These are phyloP conservation scores for Dictyostelium capitatum DNA, from an alignment of 78 protist species.

Conservation along the genomic window DNA sequence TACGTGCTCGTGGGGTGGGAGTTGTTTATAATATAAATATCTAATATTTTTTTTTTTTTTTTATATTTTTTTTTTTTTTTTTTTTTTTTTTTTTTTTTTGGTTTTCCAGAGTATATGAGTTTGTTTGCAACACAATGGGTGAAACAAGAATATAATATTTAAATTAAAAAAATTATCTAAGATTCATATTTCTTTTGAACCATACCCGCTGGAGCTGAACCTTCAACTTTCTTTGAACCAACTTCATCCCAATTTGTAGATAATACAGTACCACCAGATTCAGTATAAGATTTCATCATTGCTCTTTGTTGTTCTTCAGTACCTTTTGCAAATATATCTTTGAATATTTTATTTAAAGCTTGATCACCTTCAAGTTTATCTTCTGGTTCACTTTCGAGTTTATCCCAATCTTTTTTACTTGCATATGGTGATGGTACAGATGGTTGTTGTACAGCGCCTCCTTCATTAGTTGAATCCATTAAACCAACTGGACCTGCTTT, in stretches of 20 bases:
- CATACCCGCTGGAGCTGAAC: conserved; percentile 90
- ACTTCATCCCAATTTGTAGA: conserved; percentile 97
- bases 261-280: conserved; percentile 95
- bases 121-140: no score
- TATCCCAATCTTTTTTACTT: conserved; percentile 90
- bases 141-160: no score
- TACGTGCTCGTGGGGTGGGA: no score
- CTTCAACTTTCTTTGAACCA: conserved; percentile 80
- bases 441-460: not conserved
- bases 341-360: conserved; percentile 88
- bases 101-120: no score
- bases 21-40: no score
- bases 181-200: not conserved
- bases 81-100: no score
- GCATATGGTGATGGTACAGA: conserved; percentile 40
- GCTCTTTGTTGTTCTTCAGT: conserved; percentile 91
- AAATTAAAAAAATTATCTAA: no score
- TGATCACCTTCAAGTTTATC: conserved; percentile 88
- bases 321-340: conserved; percentile 86
- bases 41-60: no score
- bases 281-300: conserved; percentile 95
- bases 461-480: not conserved
- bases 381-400: conserved; percentile 69
- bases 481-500: conserved; percentile 34
- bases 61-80: no score